Base-by-base conservation (phyloP, 1,139 yeast species). In the Chernovozyma aurita region DNA sequence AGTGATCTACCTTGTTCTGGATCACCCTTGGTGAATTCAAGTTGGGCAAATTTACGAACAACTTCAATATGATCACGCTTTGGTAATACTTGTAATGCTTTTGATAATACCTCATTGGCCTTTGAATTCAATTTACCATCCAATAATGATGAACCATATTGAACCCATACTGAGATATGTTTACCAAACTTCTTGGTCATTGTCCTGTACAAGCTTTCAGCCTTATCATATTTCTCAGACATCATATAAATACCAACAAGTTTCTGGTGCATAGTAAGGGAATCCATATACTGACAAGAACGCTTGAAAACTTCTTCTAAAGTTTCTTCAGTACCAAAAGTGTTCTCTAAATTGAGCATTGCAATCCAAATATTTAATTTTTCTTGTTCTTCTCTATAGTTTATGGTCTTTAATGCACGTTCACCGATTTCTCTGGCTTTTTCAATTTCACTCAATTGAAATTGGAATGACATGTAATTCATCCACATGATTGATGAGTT, bases 401-500 rank as follows among this genome's bases (percentile, higher is more conserved):
- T 80, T 49, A 92, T 92, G 8, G 95, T 83, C 65, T 85, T 86
- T 53, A 92, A 73, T 4, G 97, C 98, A 46, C 98, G 78, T 52
- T 84, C 85, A 33, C 86, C 97, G 48, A 92, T 78, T 58, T 86
- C 95, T 50, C 98, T 79, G 11, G 97, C 97, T 62, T 85, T 87
- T 37, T 90, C 97, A 42, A 88, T 69, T 58, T 92, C 98, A 67
- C 95, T 85, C 46, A 92, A 71, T 60, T 90, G 96, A 47, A 92
- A 73, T 63, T 88, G 95, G 84, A 90, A 92, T 3, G 97, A 92
- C 97, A 94, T 92, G 62, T 85, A 92, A 62, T 90, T 87, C 87
- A 92, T 90, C 98, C 98, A 92, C 46, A 88, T 65, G 35, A 90
- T 77, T 1, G 98, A 90, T 3, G 96, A 86, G 65, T 87, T 85